These are phyloP conservation scores for Melampsora larici-populina DNA, from an alignment of 1,284 basidiomycete species.

Conservation along the genomic window DNA sequence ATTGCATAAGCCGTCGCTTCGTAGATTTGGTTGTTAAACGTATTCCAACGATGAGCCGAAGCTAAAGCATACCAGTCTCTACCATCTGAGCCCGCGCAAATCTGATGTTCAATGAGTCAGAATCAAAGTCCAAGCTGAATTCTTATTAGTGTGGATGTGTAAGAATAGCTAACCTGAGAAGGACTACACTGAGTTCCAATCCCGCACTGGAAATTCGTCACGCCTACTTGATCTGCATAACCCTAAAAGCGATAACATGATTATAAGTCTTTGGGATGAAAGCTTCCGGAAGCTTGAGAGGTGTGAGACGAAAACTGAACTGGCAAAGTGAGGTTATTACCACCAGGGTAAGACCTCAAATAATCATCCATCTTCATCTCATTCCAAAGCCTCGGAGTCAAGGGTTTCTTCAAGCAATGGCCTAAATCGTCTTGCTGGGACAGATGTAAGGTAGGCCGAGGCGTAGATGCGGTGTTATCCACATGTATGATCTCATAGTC, in stretches of 20 bases:
- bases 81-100: constrained; percentile 17
- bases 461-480: neutral
- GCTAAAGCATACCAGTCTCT: constrained; percentile 40
- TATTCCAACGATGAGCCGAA: constrained; percentile 32
- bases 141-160: neutral
- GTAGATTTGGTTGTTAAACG: constrained; percentile 37
- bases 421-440: constrained; percentile 4
- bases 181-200: constrained; percentile 35
- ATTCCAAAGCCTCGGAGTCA: constrained; percentile 24
- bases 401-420: constrained; percentile 16
- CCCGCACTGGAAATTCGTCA: constrained; percentile 38
- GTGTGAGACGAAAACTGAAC: neutral
- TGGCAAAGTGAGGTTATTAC: constrained; percentile 24
- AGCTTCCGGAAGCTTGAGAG: neutral
- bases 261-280: neutral
- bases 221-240: constrained; percentile 28
- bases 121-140: neutral
- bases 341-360: constrained; percentile 26
- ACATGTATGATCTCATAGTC: no score
- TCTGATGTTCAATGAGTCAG: constrained; percentile 3
- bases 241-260: neutral
- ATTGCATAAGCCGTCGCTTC: constrained; percentile 40
- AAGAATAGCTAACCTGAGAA: constrained; percentile 19
- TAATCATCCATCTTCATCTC: constrained; percentile 40
- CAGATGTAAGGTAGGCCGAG: constrained; percentile 15